A percentile compares a stretch with the other conserved stretches of the same genome.
phyloP scores from a whole-genome alignment of 2,329 filamentous ascomycete genomes.

The Diaporthe capsici region DNA sequence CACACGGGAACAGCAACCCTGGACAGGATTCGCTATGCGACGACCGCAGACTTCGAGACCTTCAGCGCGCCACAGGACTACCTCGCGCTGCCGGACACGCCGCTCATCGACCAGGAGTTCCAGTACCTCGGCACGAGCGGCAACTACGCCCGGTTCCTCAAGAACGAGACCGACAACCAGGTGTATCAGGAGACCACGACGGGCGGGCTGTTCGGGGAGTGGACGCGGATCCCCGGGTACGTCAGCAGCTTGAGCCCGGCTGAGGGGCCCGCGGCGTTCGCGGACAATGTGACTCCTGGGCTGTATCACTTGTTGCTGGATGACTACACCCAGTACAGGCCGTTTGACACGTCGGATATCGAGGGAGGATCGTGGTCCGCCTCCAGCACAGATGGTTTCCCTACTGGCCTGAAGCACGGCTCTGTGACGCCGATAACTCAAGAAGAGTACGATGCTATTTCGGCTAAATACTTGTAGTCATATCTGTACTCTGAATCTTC shows the following conservation, averaged over 20 bases:
- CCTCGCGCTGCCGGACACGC: slow-evolving; percentile 55
- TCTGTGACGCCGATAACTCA: slow-evolving; percentile 60
- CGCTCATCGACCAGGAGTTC: slow-evolving; percentile 66
- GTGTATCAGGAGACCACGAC: slow-evolving; percentile 63
- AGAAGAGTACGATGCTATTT: slow-evolving; percentile 54
- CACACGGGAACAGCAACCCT: slow-evolving; percentile 60
- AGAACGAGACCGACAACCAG: slow-evolving; percentile 63
- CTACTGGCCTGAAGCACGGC: slow-evolving; percentile 62
- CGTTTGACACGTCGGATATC: slow-evolving; percentile 59
- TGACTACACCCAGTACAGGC: slow-evolving; percentile 59
- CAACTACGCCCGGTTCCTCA: slow-evolving; percentile 62
- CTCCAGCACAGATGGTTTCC: slow-evolving; percentile 55
- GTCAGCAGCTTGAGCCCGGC: slow-evolving; percentile 50
- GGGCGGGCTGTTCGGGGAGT: slow-evolving; percentile 62
- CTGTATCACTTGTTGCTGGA: slow-evolving; percentile 60
- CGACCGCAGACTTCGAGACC: slow-evolving; percentile 63
- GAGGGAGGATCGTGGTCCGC: slow-evolving; percentile 54
- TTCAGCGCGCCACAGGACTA: slow-evolving; percentile 62
- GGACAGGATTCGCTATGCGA: slow-evolving; percentile 63
- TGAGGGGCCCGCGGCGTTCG: slow-evolving; percentile 56
- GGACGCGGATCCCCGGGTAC: slow-evolving; percentile 57
- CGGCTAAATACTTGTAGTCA: slow-evolving; percentile 21
- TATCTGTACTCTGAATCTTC: background rate
- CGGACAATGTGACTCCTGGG: slow-evolving; percentile 52
- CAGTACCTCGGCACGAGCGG: slow-evolving; percentile 57